These are phyloP conservation scores for Mucor velutinosus DNA, from an alignment of 371 early-diverging fungal genomes.

Conservation along the genomic window DNA sequence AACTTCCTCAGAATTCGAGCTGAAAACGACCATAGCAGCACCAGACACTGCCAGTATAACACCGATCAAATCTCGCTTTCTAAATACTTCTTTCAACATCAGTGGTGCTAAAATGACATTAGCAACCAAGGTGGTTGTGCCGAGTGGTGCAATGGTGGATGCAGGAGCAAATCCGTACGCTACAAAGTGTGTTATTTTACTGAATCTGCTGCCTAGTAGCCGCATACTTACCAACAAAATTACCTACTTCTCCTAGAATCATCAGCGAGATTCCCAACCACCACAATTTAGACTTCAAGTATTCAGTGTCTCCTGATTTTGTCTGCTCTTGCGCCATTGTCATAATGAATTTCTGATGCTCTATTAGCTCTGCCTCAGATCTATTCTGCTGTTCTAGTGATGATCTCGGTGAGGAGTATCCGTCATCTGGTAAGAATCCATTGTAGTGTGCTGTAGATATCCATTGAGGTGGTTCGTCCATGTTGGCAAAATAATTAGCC, in stretches of 20 bases:
- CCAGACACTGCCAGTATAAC: slow-evolving; percentile 71
- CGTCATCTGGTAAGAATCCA: slow-evolving; percentile 51
- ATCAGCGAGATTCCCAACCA: slow-evolving; percentile 77
- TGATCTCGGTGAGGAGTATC: slow-evolving; percentile 52
- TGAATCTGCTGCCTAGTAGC: not conserved
- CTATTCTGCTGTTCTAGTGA: slow-evolving; percentile 36
- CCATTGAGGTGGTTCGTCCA: slow-evolving; percentile 51
- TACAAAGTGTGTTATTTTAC: not conserved
- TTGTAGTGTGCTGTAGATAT: slow-evolving; percentile 27
- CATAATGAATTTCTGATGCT: slow-evolving; percentile 44
- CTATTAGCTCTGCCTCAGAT: slow-evolving; percentile 34
- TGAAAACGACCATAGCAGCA: slow-evolving; percentile 69
- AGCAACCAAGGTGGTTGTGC: slow-evolving; percentile 72
- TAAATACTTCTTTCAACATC: slow-evolving; percentile 69
- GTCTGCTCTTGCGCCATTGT: slow-evolving; percentile 48
- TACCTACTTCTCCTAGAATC: slow-evolving; percentile 73
- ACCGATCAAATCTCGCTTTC: slow-evolving; percentile 69
- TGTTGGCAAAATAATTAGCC: slow-evolving; percentile 49
- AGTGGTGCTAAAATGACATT: slow-evolving; percentile 78
- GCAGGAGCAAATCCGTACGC: slow-evolving; percentile 85
- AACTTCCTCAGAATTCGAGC: slow-evolving; percentile 62
- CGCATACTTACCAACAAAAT: slow-evolving; percentile 50
- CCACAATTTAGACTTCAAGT: slow-evolving; percentile 66
- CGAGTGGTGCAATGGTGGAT: slow-evolving; percentile 80
- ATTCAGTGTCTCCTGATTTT: slow-evolving; percentile 45